These are phyloP conservation scores for Prillingera fragicola DNA, from an alignment of 1,284 basidiomycete genomes.

Conservation along the genomic window DNA sequence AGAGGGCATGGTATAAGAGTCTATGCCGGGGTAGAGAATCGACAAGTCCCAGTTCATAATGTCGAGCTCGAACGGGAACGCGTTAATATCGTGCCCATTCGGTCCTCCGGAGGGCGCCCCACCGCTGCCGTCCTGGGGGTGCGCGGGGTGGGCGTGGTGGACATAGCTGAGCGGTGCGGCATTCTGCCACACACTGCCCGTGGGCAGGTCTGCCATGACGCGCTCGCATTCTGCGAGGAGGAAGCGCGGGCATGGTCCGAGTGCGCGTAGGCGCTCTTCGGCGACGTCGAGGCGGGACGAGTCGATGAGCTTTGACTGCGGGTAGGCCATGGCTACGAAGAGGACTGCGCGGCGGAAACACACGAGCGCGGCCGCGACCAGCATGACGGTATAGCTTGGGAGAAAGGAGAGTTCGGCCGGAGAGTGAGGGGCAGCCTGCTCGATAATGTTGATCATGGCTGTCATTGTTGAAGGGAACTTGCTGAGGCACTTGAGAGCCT, in stretches of 20 bases:
- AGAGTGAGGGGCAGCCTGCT: background rate
- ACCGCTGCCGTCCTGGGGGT: background rate
- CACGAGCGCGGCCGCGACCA: background rate
- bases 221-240: conserved; percentile 2
- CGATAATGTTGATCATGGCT: conserved; percentile 7
- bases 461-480: conserved; percentile 5
- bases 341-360: conserved; percentile 7
- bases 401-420: background rate
- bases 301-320: background rate
- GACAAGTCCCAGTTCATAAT: conserved; percentile 12
- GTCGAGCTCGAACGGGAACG: conserved; percentile 8
- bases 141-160: no score
- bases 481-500: background rate
- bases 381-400: conserved; percentile 4
- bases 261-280: background rate
- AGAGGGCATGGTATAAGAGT: no score
- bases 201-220: background rate
- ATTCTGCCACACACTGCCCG: no score
- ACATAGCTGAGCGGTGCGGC: no score
- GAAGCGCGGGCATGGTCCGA: background rate
- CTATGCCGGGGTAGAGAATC: conserved; percentile 9
- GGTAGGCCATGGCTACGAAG: conserved; percentile 7
- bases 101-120: background rate
- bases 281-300: background rate
- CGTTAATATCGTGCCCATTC: no score